Percentiles rank a stretch among this genome's conserved stretches.
Conservation (phyloP, 2,329 filamentous ascomycete species). For the Alternaria viburni region DNA sequence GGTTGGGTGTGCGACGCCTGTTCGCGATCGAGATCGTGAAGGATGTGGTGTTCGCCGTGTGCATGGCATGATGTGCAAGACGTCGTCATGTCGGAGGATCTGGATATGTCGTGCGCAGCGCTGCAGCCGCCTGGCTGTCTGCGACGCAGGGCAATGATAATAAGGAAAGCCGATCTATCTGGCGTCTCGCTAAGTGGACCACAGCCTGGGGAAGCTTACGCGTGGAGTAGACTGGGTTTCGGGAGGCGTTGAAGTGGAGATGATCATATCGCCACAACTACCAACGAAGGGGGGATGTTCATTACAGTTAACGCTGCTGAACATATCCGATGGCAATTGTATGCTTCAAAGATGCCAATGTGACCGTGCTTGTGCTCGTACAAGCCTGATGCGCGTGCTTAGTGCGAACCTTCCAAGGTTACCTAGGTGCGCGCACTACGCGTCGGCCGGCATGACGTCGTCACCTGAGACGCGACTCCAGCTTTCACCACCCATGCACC, state of each 20-base stretch:
- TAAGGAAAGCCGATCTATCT: not conserved
- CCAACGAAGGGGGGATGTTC: not conserved
- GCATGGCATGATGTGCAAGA: not conserved
- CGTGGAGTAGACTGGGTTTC: constrained; percentile 1
- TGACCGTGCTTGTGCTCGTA: not conserved
- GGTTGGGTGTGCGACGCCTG: not conserved
- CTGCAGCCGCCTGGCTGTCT: constrained; percentile 5
- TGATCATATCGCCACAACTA: not conserved
- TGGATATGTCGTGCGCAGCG: constrained; percentile 4
- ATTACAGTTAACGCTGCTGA: not conserved
- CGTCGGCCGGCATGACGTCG: constrained; percentile 7
- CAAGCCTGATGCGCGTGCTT: not conserved
- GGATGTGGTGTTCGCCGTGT: not conserved
- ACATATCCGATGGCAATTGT: not conserved
- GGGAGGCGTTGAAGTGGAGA: not conserved
- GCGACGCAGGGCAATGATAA: constrained; percentile 11
- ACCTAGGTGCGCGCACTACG: not conserved
- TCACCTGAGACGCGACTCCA: not conserved
- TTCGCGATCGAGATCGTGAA: not conserved
- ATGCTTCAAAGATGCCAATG: not conserved
- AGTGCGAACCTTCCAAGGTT: not conserved
- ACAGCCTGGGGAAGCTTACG: not conserved
- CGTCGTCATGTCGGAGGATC: not conserved
- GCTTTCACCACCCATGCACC: not conserved
- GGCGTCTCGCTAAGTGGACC: constrained; percentile 1